phyloP scores from a whole-genome alignment of 2,329 filamentous ascomycete genomes.

The Fusarium piperis region DNA sequence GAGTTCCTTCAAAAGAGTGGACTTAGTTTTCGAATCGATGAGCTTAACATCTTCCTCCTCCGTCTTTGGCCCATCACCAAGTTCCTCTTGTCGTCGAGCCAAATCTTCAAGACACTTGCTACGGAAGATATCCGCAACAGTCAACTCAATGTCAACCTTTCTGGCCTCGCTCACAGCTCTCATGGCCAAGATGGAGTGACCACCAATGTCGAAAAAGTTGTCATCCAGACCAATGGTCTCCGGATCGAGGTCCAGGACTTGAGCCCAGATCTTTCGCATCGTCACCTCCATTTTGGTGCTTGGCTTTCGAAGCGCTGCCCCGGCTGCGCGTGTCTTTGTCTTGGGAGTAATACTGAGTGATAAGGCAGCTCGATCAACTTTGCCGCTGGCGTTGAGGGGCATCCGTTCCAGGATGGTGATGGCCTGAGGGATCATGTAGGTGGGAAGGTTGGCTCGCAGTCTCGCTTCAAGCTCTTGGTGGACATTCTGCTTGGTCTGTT shows the following conservation, averaged over 20 bases:
- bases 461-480: background rate
- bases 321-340: background rate
- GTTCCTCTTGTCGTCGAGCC: background rate
- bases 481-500: background rate
- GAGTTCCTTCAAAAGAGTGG: constrained; percentile 1
- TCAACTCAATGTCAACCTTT: constrained; percentile 1
- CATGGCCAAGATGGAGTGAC: constrained; percentile 61
- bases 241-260: constrained; percentile 46
- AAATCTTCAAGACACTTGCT: constrained; percentile 6
- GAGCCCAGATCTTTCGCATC: constrained; percentile 49
- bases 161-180: constrained; percentile 36
- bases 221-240: constrained; percentile 48
- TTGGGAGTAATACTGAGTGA: background rate
- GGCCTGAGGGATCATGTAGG: constrained; percentile 9
- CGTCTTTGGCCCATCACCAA: background rate
- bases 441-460: background rate
- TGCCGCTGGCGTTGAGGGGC: constrained; percentile 11
- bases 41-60: background rate
- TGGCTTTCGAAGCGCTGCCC: background rate
- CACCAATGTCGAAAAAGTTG: constrained; percentile 52
- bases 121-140: constrained; percentile 18
- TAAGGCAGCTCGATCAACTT: constrained; percentile 6
- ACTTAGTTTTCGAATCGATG: constrained; percentile 8
- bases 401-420: background rate
- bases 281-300: background rate